Evolutionary conservation across 2,329 filamentous ascomycete species (phyloP), one percentile per base, ranked within the genome.

Genomic region (Alternaria arbusti): DNA sequence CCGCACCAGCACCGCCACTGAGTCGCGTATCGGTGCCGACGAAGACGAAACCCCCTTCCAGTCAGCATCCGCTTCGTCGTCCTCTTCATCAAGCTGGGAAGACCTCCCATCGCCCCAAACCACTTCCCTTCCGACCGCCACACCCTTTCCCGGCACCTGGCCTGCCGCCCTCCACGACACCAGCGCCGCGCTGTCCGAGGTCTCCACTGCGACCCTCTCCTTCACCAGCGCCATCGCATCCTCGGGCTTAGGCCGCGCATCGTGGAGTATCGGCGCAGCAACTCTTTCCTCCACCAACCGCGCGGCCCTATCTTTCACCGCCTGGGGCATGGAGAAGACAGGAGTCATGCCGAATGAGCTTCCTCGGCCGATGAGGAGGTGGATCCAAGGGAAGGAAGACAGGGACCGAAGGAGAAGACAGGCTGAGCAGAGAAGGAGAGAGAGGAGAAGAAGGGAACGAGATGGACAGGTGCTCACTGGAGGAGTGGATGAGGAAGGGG

Each of bases 131-230:
- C 36, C 15, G 0, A 17, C n/a, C 2, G 36, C 36, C 8, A 40
- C 60, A 36, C 26, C 45, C 45, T 67, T 67, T 58, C 70, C 70
- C 2, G 61, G 61, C 23, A 74, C 70, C 9, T 74, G 69, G 66
- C 50, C 65, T 0, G 55, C 55, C n/a, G 70, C 70, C 0, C 20
- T 59, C 0, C 20, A 64, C 23, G 62, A 69, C 23, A 63, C 70
- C 5, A 40, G 32, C 9, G 26, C 54, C 4, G 70, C 71, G 3
- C n/a, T 65, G 4, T 40, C 26, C 0, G 36, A 68, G 26, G 56
- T 73, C 22, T 46, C 30, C 13, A 11, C 46, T 5, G 70, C 70
- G 11, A 63, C 70, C 3, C 20, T 17, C 1, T 54, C 62, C 2
- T 74, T 66, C 36, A 55, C 57, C 36, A 43, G 49, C 4, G 64